Conservation (phyloP, 164 flowering plant species). For the Aristolochia fimbriata region DNA sequence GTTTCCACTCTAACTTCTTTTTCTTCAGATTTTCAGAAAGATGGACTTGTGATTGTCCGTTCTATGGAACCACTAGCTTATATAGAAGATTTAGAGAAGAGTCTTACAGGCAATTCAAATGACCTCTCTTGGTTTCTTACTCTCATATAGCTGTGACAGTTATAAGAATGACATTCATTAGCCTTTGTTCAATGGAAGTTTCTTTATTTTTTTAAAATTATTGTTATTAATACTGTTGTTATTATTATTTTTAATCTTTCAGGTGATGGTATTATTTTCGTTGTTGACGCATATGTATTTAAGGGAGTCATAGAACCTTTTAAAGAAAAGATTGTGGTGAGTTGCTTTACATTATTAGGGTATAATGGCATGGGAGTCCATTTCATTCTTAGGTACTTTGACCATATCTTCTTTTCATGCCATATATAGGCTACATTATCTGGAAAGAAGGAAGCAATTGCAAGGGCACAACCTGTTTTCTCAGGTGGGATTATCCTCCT, state of each 20-base stretch:
- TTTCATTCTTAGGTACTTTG: neutral
- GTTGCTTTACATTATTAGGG: neutral
- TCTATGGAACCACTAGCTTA: slow-evolving; percentile 35
- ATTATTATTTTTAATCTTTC: slow-evolving; percentile 14
- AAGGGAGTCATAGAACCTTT: slow-evolving; percentile 42
- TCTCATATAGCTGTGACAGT: neutral
- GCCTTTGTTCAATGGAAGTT: neutral
- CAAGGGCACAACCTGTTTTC: slow-evolving; percentile 61
- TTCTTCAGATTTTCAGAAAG: slow-evolving; percentile 45
- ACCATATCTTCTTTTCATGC: neutral
- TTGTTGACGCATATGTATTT: slow-evolving; percentile 60
- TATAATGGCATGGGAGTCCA: neutral
- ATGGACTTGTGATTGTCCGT: slow-evolving; percentile 44
- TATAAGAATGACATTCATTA: neutral
- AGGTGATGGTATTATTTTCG: slow-evolving; percentile 26
- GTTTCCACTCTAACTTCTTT: neutral
- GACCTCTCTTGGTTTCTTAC: slow-evolving; percentile 8
- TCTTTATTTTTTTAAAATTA: too few relatives aligned
- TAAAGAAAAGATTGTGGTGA: slow-evolving; percentile 62
- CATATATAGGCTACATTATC: slow-evolving; percentile 50
- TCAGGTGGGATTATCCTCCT: slow-evolving; percentile 32
- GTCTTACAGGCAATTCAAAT: slow-evolving; percentile 38
- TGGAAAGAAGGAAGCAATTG: slow-evolving; percentile 61
- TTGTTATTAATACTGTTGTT: too few relatives aligned
- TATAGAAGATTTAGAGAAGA: slow-evolving; percentile 50